A percentile compares a stretch with the other conserved stretches of the same genome.
Conservation (phyloP, 2,329 filamentous ascomycete genomes). For the Epichloe hybrida region DNA sequence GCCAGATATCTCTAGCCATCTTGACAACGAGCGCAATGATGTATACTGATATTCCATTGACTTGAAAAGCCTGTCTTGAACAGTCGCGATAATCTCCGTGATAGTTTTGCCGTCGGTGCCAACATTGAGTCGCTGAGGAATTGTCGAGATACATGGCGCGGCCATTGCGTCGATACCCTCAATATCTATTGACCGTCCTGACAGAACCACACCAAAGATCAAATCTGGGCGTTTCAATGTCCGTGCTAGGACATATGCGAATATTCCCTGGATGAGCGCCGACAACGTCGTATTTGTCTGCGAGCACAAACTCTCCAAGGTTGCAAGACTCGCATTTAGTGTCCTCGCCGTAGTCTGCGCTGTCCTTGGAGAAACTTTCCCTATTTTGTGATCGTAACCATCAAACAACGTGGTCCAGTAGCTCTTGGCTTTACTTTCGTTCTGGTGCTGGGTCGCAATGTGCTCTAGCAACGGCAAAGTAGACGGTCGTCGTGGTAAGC, state of each 20-base stretch:
- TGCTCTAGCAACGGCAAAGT: neutral
- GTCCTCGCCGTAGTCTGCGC: neutral
- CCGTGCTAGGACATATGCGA: slow-evolving; percentile 20
- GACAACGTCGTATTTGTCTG: slow-evolving; percentile 13
- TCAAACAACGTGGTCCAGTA: neutral
- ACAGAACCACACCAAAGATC: slow-evolving; percentile 5
- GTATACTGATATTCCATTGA: neutral
- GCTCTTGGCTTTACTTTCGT: neutral
- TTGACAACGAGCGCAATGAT: neutral
- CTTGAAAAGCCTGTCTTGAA: neutral
- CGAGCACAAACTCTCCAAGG: neutral
- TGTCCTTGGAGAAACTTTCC: neutral
- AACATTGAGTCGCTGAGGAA: slow-evolving; percentile 20
- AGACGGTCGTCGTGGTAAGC: neutral
- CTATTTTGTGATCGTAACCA: neutral
- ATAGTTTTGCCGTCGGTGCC: neutral
- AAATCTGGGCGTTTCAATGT: slow-evolving; percentile 3
- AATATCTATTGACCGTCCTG: slow-evolving; percentile 8
- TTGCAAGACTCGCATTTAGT: neutral
- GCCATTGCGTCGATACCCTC: slow-evolving; percentile 18
- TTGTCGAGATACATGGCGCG: slow-evolving; percentile 22
- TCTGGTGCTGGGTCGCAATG: neutral
- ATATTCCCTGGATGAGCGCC: slow-evolving; percentile 19
- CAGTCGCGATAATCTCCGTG: neutral
- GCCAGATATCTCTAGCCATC: neutral